phyloP scores from a whole-genome alignment of 2,329 filamentous ascomycete species.

The Colletotrichum zoysiae region DNA sequence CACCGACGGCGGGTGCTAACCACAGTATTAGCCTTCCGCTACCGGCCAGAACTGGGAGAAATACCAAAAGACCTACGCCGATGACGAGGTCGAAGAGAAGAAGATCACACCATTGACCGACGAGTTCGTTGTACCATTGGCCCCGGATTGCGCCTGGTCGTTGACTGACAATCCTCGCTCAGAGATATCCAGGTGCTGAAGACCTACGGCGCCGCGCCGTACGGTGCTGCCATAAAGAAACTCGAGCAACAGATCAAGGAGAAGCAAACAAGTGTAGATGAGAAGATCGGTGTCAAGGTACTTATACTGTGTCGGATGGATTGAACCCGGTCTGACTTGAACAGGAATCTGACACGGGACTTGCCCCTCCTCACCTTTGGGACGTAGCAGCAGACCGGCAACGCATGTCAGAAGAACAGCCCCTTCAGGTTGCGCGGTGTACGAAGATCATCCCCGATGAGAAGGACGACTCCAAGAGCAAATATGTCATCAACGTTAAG shows the following conservation, averaged over 20 bases:
- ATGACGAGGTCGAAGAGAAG: slow-evolving; percentile 98
- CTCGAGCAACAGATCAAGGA: slow-evolving; percentile 99
- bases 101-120: slow-evolving; percentile 98
- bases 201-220: slow-evolving; percentile 97
- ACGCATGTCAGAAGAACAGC: slow-evolving; percentile 98
- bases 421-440: slow-evolving; percentile 95
- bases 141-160: neutral
- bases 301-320: neutral
- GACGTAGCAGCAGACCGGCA: slow-evolving; percentile 97
- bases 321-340: slow-evolving; percentile 33
- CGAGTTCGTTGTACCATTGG: slow-evolving; percentile 75
- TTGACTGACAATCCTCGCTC: slow-evolving; percentile 43
- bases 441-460: slow-evolving; percentile 99
- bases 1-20: slow-evolving; percentile 46
- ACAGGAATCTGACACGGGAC: slow-evolving; percentile 96
- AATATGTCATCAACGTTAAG: slow-evolving; percentile 99
- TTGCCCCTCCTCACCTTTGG: slow-evolving; percentile 98
- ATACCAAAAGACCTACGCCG: slow-evolving; percentile 96
- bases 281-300: slow-evolving; percentile 94
- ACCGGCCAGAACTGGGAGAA: slow-evolving; percentile 98
- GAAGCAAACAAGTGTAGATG: slow-evolving; percentile 96
- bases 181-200: slow-evolving; percentile 99
- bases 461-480: slow-evolving; percentile 96
- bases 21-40: slow-evolving; percentile 83
- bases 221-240: slow-evolving; percentile 93